phyloP scores from a whole-genome alignment of 208 protist species.

The Leptomonas seymouri region DNA sequence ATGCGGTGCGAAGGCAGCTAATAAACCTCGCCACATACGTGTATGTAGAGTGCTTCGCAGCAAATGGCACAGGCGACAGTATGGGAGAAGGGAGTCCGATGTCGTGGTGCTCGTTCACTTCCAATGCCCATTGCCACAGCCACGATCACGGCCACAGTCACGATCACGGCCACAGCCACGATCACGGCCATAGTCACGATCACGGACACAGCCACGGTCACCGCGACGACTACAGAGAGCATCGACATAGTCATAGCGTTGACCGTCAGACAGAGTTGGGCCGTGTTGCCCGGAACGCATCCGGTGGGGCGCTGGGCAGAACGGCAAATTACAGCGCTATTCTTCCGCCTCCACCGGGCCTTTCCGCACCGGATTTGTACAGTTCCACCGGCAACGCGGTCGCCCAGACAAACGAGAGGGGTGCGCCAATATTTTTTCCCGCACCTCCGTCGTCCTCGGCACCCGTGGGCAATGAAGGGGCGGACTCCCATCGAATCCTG shows the following conservation, averaged over 20 bases:
- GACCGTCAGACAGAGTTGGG: background rate
- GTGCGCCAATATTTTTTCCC: slow-evolving; percentile 1
- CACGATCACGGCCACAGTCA: slow-evolving; percentile 21
- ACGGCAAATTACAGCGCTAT: background rate
- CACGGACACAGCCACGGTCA: background rate
- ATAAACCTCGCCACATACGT: slow-evolving; percentile 45
- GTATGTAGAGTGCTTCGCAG: slow-evolving; percentile 65
- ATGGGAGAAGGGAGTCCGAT: slow-evolving; percentile 9
- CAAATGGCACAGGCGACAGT: slow-evolving; percentile 10
- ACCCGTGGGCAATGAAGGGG: background rate
- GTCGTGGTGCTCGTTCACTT: background rate
- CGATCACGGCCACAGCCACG: background rate
- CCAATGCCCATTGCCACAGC: slow-evolving; percentile 17
- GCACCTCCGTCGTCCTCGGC: background rate
- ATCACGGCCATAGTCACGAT: slow-evolving; percentile 8
- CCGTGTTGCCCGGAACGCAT: background rate
- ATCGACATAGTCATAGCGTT: background rate
- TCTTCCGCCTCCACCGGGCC: background rate
- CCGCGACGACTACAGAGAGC: background rate
- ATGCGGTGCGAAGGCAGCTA: slow-evolving; percentile 37
- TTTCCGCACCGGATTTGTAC: background rate
- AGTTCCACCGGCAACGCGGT: background rate
- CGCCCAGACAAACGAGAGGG: background rate
- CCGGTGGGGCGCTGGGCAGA: background rate
- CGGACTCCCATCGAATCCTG: background rate